phyloP scores from a whole-genome alignment of 164 flowering plant species.

The Nymphaea thermarum region DNA sequence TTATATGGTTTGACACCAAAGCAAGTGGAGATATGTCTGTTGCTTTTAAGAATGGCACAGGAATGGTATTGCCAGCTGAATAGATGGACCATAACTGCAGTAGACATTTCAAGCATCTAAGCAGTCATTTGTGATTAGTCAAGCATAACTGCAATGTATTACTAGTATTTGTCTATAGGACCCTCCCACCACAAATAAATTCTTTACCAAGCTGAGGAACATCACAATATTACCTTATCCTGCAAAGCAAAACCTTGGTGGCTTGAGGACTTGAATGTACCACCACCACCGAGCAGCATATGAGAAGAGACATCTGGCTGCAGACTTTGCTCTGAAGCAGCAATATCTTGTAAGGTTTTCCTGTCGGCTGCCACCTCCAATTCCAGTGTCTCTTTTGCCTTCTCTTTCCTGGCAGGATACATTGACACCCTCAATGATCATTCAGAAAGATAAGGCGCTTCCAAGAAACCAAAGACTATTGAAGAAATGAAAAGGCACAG shows the following conservation, averaged over 20 bases:
- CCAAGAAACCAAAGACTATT: too few relatives aligned
- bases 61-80: constrained; percentile 96
- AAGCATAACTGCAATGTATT: neutral
- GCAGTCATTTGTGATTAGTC: neutral
- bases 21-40: constrained; percentile 97
- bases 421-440: constrained; percentile 2
- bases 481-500: too few relatives aligned
- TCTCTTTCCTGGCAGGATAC: constrained; percentile 26
- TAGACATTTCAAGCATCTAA: neutral
- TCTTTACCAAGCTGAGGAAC: neutral
- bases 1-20: constrained; percentile 65
- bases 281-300: constrained; percentile 2
- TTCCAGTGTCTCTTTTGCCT: constrained; percentile 2
- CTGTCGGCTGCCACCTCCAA: neutral
- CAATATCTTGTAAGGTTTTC: constrained; percentile 16
- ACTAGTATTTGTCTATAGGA: too few relatives aligned
- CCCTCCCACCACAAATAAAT: neutral
- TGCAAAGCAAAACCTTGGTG: constrained; percentile 63
- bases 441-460: neutral
- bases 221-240: constrained; percentile 52
- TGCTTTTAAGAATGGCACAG: constrained; percentile 90
- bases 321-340: constrained; percentile 24
- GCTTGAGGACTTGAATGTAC: constrained; percentile 38
- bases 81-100: constrained; percentile 95
- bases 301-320: constrained; percentile 19